Percentiles rank a stretch among this genome's conserved stretches.
Conservation (phyloP, 768 basidiomycete genomes). For the Xerocomus spinulosus region DNA sequence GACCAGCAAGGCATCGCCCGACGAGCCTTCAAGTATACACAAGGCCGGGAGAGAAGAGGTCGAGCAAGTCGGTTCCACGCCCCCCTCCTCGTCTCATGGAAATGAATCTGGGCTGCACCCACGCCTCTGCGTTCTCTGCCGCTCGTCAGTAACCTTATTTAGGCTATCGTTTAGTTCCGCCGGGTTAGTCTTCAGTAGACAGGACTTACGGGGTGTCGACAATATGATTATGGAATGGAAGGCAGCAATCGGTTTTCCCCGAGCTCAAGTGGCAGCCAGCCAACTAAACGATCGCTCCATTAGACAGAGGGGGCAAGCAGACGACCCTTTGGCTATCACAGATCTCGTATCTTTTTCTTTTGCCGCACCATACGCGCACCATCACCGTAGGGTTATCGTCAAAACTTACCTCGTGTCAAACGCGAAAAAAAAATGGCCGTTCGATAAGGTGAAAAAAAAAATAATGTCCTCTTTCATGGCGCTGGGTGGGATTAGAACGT, state of each 20-base stretch:
- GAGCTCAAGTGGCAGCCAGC: background rate
- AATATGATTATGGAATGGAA: slow-evolving; percentile 1
- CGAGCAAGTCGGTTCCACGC: background rate
- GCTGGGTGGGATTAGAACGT: background rate
- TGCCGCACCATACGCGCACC: background rate
- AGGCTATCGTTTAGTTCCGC: background rate
- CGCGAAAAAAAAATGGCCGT: background rate
- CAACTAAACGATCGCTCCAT: background rate
- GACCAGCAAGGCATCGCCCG: background rate
- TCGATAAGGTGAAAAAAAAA: slow-evolving; percentile 4
- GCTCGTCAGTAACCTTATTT: background rate
- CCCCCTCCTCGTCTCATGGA: background rate
- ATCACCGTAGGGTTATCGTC: background rate
- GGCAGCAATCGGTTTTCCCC: background rate
- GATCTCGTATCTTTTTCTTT: slow-evolving; percentile 4
- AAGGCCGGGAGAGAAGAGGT: background rate
- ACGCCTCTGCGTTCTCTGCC: slow-evolving; percentile 4
- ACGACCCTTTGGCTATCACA: background rate
- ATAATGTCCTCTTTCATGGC: background rate
- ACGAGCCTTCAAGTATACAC: background rate
- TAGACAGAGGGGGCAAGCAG: background rate
- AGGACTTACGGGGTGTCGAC: background rate
- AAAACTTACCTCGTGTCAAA: slow-evolving; percentile 5
- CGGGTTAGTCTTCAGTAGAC: background rate
- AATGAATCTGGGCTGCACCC: background rate